Evolutionary conservation across 768 basidiomycete species (phyloP).

Genomic region (Tulasnella calospora): DNA sequence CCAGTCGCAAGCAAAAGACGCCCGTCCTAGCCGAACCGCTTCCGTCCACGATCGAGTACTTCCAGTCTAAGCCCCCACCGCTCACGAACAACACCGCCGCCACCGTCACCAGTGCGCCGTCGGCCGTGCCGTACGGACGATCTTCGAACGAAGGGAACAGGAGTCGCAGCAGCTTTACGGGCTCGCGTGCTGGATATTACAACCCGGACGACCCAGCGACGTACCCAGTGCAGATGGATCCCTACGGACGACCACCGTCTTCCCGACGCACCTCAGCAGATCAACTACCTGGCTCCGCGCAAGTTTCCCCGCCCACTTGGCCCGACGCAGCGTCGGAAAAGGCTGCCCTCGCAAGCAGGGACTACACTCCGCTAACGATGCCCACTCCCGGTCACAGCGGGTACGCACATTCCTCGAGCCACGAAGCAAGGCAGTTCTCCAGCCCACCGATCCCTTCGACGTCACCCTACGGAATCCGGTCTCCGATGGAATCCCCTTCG

Average conservation of each 20-base stretch:
- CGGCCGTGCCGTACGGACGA: background rate
- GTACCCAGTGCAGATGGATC: background rate
- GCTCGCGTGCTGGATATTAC: constrained; percentile 6
- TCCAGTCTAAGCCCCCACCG: background rate
- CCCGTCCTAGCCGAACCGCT: background rate
- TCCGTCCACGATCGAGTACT: constrained; percentile 9
- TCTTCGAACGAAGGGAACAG: background rate
- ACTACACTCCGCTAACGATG: background rate
- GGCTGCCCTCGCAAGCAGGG: background rate
- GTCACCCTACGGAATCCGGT: background rate
- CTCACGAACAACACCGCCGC: background rate
- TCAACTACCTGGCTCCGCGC: background rate
- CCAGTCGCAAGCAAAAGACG: background rate
- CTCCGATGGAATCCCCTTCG: background rate
- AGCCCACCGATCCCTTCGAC: background rate
- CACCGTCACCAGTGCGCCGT: background rate
- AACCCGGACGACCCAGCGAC: constrained; percentile 19
- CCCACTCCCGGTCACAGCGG: constrained; percentile 1
- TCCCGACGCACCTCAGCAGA: background rate
- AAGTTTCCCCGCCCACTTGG: background rate
- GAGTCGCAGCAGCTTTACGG: background rate
- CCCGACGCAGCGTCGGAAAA: background rate
- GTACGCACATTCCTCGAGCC: background rate
- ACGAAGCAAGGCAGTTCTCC: background rate
- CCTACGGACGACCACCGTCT: background rate